Base-by-base conservation (phyloP, 2,329 filamentous ascomycete species). In the Amauroascus verrucosus region DNA sequence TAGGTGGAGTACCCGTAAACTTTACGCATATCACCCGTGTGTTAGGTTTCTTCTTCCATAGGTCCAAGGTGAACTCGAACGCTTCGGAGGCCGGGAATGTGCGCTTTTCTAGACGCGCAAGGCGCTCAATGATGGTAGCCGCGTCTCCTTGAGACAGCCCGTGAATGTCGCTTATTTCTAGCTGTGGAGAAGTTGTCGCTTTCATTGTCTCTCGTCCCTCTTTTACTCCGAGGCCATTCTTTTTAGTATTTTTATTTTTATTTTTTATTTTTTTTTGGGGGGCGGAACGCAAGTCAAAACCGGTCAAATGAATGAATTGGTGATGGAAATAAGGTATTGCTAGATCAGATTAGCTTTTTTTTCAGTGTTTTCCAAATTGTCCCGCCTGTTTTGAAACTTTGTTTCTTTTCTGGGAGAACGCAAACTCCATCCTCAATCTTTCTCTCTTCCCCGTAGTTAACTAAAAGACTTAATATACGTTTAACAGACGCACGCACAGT, bases 1-100 rank as follows among this genome's bases (percentile, higher is more conserved):
- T n/a, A 18, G 28, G 11, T 5, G 38, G 7, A 18, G n/a, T 55
- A 45, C 56, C 48, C 41, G 58, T 43, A 20, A 37, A 14, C 7
- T 33, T 65, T 46, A 61, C 63, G 60, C 69, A 70, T 32, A 73
- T 58, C 14, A 77, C 63, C 44, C 67, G 67, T 46, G 71, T 75
- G 57, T 75, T 76, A 28, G 72, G 72, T 59, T 77, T 78, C 59
- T 71, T 73, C 51, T 62, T 63, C 65, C 65, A 70, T 14, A 77
- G 62, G 53, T 76, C 73, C 9, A 67, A 6, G 24, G 67, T 65
- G 57, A 78, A 77, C 38, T 71, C 62, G 56, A 77, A 72, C n/a
- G 67, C 69, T 63, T 79, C 76, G 59, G 71, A 76, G 35, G 73
- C 63, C 1, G 77, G 72, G 56, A 79, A 78, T 41, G 69, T 69